A percentile compares a stretch with the other conserved stretches of the same genome.
Evolutionary conservation across 1,284 basidiomycete species (phyloP).

Genomic region (Gymnopus androsaceus): DNA sequence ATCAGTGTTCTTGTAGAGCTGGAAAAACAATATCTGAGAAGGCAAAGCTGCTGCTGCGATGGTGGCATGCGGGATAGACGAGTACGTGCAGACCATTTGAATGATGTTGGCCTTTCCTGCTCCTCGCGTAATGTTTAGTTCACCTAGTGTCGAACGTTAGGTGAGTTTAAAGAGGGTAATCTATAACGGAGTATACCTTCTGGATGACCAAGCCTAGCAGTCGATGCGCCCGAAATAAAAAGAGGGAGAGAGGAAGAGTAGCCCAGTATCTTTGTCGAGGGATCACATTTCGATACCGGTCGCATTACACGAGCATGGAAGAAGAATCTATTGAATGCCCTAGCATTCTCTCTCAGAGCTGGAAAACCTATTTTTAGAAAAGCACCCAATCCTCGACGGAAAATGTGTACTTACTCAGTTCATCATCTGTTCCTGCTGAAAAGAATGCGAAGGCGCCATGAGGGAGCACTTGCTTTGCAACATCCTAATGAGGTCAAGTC

Average conservation of each 20-base stretch:
- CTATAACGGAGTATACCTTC: slow-evolving; percentile 40
- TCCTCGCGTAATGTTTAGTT: slow-evolving; percentile 81
- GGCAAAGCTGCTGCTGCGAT: slow-evolving; percentile 63
- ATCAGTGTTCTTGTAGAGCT: slow-evolving; percentile 84
- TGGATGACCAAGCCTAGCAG: slow-evolving; percentile 89
- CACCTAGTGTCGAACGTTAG: slow-evolving; percentile 62
- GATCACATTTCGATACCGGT: slow-evolving; percentile 70
- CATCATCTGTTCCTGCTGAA: slow-evolving; percentile 80
- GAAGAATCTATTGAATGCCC: slow-evolving; percentile 78
- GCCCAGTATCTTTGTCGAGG: slow-evolving; percentile 78
- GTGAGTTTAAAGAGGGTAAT: background rate
- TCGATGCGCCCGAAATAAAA: slow-evolving; percentile 86
- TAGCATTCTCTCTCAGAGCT: slow-evolving; percentile 68
- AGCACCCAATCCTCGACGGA: slow-evolving; percentile 15
- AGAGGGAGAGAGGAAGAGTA: slow-evolving; percentile 73
- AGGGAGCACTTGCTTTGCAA: slow-evolving; percentile 67
- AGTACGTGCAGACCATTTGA: slow-evolving; percentile 89
- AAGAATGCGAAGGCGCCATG: slow-evolving; percentile 82
- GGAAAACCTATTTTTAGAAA: slow-evolving; percentile 29
- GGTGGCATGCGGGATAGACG: slow-evolving; percentile 74
- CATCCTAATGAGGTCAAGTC: slow-evolving; percentile 38
- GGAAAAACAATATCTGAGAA: slow-evolving; percentile 79
- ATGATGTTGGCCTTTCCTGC: slow-evolving; percentile 72
- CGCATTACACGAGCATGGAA: slow-evolving; percentile 83
- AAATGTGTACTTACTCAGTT: slow-evolving; percentile 58